Percentiles rank a stretch among this genome's conserved stretches.
Evolutionary conservation across 116 monocot genomes (phyloP).

Genomic region (Thalassia testudinum): DNA sequence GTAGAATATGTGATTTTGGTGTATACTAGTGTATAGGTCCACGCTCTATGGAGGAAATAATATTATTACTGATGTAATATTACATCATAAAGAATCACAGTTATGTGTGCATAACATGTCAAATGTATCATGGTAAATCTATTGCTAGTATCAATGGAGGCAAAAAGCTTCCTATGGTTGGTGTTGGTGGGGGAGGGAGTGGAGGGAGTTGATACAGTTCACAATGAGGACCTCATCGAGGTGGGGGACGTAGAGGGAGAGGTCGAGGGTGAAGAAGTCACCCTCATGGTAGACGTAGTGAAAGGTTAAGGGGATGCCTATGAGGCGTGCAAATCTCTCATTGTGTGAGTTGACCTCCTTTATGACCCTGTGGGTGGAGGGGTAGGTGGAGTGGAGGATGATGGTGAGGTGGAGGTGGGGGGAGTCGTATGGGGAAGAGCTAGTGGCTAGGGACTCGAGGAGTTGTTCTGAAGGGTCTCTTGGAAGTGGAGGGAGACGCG

Average conservation of each 20-base stretch:
- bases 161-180: no score
- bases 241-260: constrained; percentile 17
- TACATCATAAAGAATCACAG: no score
- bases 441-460: constrained; percentile 67
- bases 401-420: constrained; percentile 10
- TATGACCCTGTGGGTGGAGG: constrained; percentile 52
- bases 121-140: no score
- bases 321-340: constrained; percentile 94
- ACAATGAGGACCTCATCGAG: constrained; percentile 41
- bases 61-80: no score
- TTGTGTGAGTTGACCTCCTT: constrained; percentile 69
- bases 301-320: constrained; percentile 92
- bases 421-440: constrained; percentile 75
- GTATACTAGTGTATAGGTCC: not conserved
- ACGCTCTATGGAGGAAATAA: not conserved
- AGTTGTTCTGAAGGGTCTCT: no score
- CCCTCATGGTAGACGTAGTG: constrained; percentile 27
- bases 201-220: constrained; percentile 76
- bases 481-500: no score
- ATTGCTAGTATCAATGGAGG: no score
- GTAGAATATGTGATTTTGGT: not conserved
- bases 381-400: no score
- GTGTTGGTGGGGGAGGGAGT: no score
- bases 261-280: constrained; percentile 54
- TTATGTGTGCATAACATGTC: no score